Conservation (phyloP, 177 flowering plant species). For the Tripterygium wilfordii region DNA sequence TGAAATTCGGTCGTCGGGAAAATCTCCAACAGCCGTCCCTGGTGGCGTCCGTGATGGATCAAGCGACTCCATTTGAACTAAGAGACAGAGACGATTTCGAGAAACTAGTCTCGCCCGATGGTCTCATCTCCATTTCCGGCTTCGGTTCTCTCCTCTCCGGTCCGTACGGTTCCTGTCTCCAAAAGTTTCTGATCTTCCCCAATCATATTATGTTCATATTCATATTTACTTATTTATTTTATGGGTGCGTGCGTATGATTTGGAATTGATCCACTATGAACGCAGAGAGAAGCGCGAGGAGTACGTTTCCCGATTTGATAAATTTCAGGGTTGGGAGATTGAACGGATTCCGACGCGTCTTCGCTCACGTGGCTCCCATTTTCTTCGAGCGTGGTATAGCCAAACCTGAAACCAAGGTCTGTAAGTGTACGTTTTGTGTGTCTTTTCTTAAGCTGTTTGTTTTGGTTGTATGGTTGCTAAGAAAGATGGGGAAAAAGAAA, state of each 20-base stretch:
- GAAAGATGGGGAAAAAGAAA: background rate
- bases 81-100: constrained; percentile 56
- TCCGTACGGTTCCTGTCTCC: constrained; percentile 22
- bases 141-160: constrained; percentile 94
- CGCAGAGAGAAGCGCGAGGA: constrained; percentile 82
- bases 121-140: constrained; percentile 66
- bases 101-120: constrained; percentile 38
- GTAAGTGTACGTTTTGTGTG: background rate
- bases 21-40: too few relatives aligned
- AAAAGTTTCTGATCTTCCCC: too few relatives aligned
- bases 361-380: constrained; percentile 81
- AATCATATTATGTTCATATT: background rate
- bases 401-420: constrained; percentile 76
- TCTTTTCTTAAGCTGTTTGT: background rate
- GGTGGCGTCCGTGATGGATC: too few relatives aligned
- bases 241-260: background rate
- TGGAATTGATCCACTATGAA: background rate
- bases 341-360: constrained; percentile 75
- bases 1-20: too few relatives aligned
- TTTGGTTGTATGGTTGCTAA: background rate
- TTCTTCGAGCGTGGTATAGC: constrained; percentile 96
- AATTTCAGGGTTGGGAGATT: constrained; percentile 72
- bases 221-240: background rate
- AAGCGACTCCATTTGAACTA: too few relatives aligned
- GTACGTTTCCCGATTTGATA: constrained; percentile 78